A percentile compares a stretch with the other conserved stretches of the same genome.
phyloP scores from a whole-genome alignment of 2,329 filamentous ascomycete genomes.

The Ophiocordyceps australis region DNA sequence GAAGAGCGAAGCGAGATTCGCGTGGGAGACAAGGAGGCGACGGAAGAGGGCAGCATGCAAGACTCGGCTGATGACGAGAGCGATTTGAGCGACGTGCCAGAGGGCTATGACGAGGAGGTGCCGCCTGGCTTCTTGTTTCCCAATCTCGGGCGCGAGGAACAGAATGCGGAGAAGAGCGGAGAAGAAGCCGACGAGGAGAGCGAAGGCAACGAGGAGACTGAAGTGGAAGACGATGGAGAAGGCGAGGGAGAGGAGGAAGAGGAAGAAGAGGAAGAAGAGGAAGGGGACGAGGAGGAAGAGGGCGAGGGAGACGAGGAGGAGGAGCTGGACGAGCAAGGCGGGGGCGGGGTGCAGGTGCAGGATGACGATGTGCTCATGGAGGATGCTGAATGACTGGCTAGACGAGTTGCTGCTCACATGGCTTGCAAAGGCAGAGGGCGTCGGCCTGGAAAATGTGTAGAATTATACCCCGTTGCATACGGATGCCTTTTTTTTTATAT shows the following conservation, averaged over 20 bases:
- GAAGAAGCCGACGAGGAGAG: slow-evolving; percentile 17
- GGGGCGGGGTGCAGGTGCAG: slow-evolving; percentile 2
- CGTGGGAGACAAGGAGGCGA: slow-evolving; percentile 10
- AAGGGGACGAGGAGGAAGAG: slow-evolving; percentile 3
- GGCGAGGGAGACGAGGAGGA: slow-evolving; percentile 3
- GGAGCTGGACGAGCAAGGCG: slow-evolving; percentile 3
- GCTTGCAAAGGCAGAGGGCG: too few relatives aligned
- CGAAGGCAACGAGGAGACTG: slow-evolving; percentile 12
- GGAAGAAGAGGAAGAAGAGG: slow-evolving; percentile 2
- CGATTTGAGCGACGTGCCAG: slow-evolving; percentile 46
- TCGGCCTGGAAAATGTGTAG: too few relatives aligned
- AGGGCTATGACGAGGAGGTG: slow-evolving; percentile 38
- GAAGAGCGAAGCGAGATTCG: slow-evolving; percentile 11
- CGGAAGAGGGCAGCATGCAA: slow-evolving; percentile 33
- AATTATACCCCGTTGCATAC: too few relatives aligned
- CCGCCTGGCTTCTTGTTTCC: slow-evolving; percentile 34
- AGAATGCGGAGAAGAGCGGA: slow-evolving; percentile 12
- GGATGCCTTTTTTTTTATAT: too few relatives aligned
- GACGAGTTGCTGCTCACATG: too few relatives aligned
- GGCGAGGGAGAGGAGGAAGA: slow-evolving; percentile 4
- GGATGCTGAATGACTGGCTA: too few relatives aligned
- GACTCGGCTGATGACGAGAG: slow-evolving; percentile 53
- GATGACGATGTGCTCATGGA: slow-evolving; percentile 1
- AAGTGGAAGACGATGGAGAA: slow-evolving; percentile 5
- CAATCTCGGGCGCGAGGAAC: slow-evolving; percentile 17